These are phyloP conservation scores for Cucumis melo DNA, from an alignment of 306 rosid genomes.

Conservation along the genomic window DNA sequence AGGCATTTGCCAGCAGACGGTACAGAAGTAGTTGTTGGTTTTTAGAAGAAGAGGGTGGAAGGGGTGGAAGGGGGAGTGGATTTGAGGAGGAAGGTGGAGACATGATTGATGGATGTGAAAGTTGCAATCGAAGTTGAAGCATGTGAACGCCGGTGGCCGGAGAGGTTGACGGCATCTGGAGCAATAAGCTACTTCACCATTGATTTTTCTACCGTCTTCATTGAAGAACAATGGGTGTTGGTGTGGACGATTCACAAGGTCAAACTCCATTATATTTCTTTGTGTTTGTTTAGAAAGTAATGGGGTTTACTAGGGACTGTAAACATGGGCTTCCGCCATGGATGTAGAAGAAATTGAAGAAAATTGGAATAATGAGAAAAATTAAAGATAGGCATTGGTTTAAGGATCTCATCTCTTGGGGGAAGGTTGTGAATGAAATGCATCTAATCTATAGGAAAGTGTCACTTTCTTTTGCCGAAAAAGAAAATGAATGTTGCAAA, in stretches of 20 bases:
- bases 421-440: not conserved
- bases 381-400: not conserved
- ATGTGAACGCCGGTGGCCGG: too few species aligned
- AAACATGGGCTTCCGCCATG: not conserved
- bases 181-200: too few species aligned
- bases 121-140: too few species aligned
- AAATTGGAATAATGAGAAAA: not conserved
- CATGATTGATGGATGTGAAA: too few species aligned
- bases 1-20: not conserved
- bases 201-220: too few species aligned
- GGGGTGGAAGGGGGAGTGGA: too few species aligned
- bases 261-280: not conserved
- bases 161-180: too few species aligned
- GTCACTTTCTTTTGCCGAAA: not conserved
- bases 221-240: too few species aligned
- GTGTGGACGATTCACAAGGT: not conserved
- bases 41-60: not conserved
- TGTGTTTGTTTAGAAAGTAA: too few species aligned
- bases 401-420: not conserved
- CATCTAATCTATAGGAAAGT: not conserved
- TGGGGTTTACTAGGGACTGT: too few species aligned
- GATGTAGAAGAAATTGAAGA: not conserved
- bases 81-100: too few species aligned
- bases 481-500: too few species aligned
- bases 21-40: not conserved